phyloP scores from a whole-genome alignment of 2,329 filamentous ascomycete genomes.

The Geosmithia morbida region DNA sequence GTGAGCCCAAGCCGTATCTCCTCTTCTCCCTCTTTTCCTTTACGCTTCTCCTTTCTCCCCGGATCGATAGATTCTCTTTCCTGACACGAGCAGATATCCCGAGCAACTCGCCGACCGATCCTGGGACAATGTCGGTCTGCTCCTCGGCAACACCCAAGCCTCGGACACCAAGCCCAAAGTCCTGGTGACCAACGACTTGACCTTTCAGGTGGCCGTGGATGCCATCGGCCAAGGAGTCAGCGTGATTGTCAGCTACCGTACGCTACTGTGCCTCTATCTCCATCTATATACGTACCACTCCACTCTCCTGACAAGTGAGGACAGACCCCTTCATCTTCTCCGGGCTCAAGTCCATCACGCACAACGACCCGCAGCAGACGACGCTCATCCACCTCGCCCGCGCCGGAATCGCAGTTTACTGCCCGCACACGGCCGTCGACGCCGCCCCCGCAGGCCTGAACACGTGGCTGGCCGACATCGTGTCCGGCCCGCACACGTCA shows the following conservation, averaged over 20 bases:
- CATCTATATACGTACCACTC: too few relatives aligned
- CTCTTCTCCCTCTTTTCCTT: neutral
- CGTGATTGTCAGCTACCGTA: constrained; percentile 81
- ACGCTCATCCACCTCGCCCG: constrained; percentile 71
- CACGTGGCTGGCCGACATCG: constrained; percentile 84
- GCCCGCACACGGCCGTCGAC: constrained; percentile 89
- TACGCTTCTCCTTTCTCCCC: neutral
- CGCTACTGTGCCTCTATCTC: constrained; percentile 2
- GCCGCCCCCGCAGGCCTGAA: constrained; percentile 74
- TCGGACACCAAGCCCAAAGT: constrained; percentile 19
- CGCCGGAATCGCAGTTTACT: constrained; percentile 87
- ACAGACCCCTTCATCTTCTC: constrained; percentile 93
- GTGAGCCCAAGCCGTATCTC: constrained; percentile 46
- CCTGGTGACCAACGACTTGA: constrained; percentile 73
- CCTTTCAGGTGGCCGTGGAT: constrained; percentile 76
- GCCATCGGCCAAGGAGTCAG: constrained; percentile 65
- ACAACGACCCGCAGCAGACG: constrained; percentile 72
- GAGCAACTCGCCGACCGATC: constrained; percentile 76
- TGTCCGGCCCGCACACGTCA: constrained; percentile 39
- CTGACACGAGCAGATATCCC: constrained; percentile 52
- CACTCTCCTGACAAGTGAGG: neutral
- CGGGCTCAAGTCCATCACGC: constrained; percentile 75
- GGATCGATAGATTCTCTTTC: neutral
- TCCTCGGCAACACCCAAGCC: constrained; percentile 32
- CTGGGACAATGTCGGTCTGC: constrained; percentile 93